Conservation (phyloP, 2,329 filamentous ascomycete species). For the Raffaelea ambrosiae region DNA sequence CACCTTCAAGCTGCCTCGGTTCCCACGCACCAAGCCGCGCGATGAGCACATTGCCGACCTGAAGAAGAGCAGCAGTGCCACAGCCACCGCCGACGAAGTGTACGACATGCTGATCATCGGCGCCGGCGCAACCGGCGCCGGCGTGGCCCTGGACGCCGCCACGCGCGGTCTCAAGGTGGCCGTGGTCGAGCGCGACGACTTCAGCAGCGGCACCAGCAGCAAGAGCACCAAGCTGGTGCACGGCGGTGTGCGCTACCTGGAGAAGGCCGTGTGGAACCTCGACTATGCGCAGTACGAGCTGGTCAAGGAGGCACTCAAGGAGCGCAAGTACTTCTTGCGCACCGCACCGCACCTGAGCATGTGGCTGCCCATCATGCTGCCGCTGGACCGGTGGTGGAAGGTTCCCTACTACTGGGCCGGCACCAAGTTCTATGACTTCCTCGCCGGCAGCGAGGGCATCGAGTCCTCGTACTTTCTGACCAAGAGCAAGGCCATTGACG, state of each 20-base stretch:
- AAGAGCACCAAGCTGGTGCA: conserved; percentile 86
- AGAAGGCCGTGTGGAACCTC: conserved; percentile 79
- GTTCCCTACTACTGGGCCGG: conserved; percentile 64
- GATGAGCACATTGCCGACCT: conserved; percentile 57
- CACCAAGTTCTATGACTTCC: conserved; percentile 71
- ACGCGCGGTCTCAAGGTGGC: conserved; percentile 74
- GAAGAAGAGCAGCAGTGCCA: conserved; percentile 34
- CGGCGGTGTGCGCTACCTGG: conserved; percentile 74
- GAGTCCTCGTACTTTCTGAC: conserved; percentile 77
- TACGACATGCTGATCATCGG: conserved; percentile 77
- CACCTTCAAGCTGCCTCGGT: conserved; percentile 56
- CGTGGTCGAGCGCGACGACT: conserved; percentile 75
- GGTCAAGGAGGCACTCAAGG: conserved; percentile 72
- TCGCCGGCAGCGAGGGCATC: conserved; percentile 74
- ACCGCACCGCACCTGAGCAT: conserved; percentile 73
- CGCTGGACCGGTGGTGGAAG: conserved; percentile 76
- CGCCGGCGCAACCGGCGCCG: conserved; percentile 69
- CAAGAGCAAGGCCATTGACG: conserved; percentile 66
- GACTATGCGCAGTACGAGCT: conserved; percentile 77
- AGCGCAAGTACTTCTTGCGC: conserved; percentile 75
- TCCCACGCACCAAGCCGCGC: conserved; percentile 54
- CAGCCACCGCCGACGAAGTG: conserved; percentile 30
- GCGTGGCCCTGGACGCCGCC: conserved; percentile 72
- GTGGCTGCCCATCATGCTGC: conserved; percentile 78
- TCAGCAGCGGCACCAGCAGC: conserved; percentile 71